Evolutionary conservation across 768 basidiomycete genomes (phyloP).

Genomic region (Russula earlei): DNA sequence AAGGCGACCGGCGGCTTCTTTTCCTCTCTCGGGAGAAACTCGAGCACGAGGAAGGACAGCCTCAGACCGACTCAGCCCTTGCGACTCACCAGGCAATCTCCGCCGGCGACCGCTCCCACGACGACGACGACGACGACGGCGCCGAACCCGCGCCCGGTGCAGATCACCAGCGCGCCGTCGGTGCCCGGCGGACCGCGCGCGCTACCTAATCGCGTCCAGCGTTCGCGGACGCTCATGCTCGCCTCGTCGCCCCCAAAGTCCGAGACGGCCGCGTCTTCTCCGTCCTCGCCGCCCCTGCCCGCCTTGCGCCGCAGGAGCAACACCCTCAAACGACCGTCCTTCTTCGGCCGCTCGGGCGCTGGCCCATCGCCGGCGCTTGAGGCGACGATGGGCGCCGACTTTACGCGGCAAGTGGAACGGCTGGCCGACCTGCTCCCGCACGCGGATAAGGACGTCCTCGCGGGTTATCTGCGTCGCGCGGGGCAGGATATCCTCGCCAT

Average conservation of each 20-base stretch:
- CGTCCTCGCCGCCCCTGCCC: conserved; percentile 26
- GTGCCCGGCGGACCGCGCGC: conserved; percentile 73
- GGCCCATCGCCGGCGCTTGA: background rate
- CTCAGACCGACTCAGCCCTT: background rate
- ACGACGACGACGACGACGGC: conserved; percentile 21
- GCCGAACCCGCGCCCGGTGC: conserved; percentile 27
- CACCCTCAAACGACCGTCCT: conserved; percentile 24
- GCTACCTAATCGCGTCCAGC: conserved; percentile 45
- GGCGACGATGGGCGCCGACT: conserved; percentile 32
- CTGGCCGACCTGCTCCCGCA: conserved; percentile 63
- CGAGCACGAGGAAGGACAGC: conserved; percentile 21
- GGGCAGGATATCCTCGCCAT: conserved; percentile 82
- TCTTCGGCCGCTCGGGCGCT: conserved; percentile 23
- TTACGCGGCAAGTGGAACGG: conserved; percentile 60
- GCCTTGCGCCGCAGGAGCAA: conserved; percentile 15
- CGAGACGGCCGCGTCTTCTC: conserved; percentile 25
- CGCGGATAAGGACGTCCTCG: conserved; percentile 57
- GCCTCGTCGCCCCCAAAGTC: conserved; percentile 26
- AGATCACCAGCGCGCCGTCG: conserved; percentile 35
- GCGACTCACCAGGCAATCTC: conserved; percentile 31
- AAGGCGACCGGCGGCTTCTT: conserved; percentile 7
- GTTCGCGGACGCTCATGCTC: conserved; percentile 59
- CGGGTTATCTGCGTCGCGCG: conserved; percentile 60
- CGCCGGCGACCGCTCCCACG: conserved; percentile 17
- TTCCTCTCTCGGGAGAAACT: conserved; percentile 13